Evolutionary conservation across 163 green algal genomes (phyloP), one percentile per base, ranked within the genome.

Genomic region (Chloromonas sp.): DNA sequence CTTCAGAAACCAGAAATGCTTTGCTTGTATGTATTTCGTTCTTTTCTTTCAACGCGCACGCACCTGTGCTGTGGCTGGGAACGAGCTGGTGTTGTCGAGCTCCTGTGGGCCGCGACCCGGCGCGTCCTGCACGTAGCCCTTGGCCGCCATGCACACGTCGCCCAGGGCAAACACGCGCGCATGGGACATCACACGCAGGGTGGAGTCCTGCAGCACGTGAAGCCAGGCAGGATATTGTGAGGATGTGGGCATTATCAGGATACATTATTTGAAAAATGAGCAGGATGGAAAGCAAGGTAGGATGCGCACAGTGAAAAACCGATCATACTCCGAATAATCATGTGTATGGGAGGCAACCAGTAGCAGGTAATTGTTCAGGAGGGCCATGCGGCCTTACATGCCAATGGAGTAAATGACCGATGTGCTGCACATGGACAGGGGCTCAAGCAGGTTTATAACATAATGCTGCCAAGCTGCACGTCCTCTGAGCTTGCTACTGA

Each of bases 151-250:
- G 0, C 61, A 92, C 1, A 96, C 91, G 87, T 99, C 97, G 0
- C 97, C 97, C 14, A 99, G 85, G 0, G 97, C 97, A 93, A 99
- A 99, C 77, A 98, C 95, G 58, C 89, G 87, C 3, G 87, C 60
- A 78, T 97, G 91, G 59, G 87, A 83, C 1, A 86, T 36, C 77
- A 98, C 94, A 1, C 92, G 92, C 78, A 99, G 91, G 0, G 93
- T 96, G 0, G 88, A 59, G 58, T 98, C 96, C 88, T 91, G 86
- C 36, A 83, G 74, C 74, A 81, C 2, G 74, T 2, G 3, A 81
- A 36, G 36, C 36, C 36, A 36, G 36, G 36, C 36, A 36, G 36
- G 36, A 36, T 36, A 36, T 36, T 36, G 36, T 36, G 36, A 36
- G 36, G 36, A 36, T 36, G 36, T 36, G 36, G 36, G 36, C 36